Evolutionary conservation across 228 moss, liverwort and hornwort species (phyloP), one percentile per base, ranked within the genome.

Genomic region (Sphagnum magellanicum): DNA sequence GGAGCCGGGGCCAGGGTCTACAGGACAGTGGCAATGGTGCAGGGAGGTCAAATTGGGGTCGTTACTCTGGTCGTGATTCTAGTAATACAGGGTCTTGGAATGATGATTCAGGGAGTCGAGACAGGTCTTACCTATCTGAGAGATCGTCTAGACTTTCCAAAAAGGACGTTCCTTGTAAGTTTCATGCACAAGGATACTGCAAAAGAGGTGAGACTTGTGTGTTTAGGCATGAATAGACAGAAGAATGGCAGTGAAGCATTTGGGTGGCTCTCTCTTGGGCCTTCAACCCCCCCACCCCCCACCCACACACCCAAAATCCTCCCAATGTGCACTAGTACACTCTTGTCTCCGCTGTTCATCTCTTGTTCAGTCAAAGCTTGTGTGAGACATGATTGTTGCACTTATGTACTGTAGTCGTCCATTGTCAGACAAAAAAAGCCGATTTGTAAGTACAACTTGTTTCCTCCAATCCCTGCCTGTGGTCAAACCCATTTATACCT

Each of bases 121-220:
- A 91, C 50, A 79, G 71, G 67, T 63, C 83, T 48, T 85, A 93
- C 63, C 74, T 80, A 7, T 61, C 68, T 4, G 84, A 81, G 68
- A 75, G 73, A 59, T 59, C 87, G 7, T 32, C 32, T 32, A 74
- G 93, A 67, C 91, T 85, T 12, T 88, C 93, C 0, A 84, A 81
- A 69, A 98, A 98, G 52, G 97, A 98, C 47, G 88, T 93, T 65
- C 88, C 90, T 3, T 98, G 97, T 68, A 83, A 90, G 67, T 98
- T 98, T 76, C 86, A 87, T 73, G 75, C 77, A 2, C 93, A 98
- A 60, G 97, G 97, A 10, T 93, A 89, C 5, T 98, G 97, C 75
- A 93, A 91, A 81, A 78, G 97, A 79, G 97, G 97, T 5, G 97
- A 98, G 6, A 67, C 88, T 1, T 98, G 97, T 79, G 93, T 93